Evolutionary conservation across 2,329 filamentous ascomycete species (phyloP), one percentile per base, ranked within the genome.

Genomic region (Monosporascus sp.): DNA sequence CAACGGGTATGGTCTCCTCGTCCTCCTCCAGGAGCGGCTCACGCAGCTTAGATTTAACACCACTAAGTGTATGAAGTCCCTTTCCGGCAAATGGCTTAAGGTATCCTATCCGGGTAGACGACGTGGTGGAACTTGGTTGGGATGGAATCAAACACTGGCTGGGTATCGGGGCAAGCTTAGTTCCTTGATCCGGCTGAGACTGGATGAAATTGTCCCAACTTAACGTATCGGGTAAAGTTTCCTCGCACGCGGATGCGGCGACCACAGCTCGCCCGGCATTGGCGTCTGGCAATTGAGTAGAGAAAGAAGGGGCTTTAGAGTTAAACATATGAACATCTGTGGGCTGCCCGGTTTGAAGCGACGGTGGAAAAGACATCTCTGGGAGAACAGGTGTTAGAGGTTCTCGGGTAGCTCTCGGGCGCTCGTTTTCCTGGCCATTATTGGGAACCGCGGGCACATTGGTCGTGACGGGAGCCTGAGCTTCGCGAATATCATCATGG

Each of bases 161-260:
- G 34, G 78, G 77, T 45, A 78, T 76, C 4, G 76, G 75, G 6
- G 77, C 75, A 45, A 78, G 62, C 5, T 67, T 59, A 40, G 60
- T 62, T 46, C 49, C 50, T 52, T 63, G 67, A 36, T 67, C 68
- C 17, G 69, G 61, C 22, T 73, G 71, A 7, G 76, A 74, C 54
- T 73, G 73, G 45, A 73, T 57, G 22, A 73, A 63, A 20, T 75
- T 73, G 24, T 68, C 70, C 80, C 79, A 84, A 61, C 72, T 72
- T 57, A 82, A 66, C 5, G 81, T 84, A 69, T 85, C 82, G 17
- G 81, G 81, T 55, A 85, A 69, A 4, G 77, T 77, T 36, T 67
- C 68, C n/a, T 73, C 70, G 11, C 66, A 66, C 14, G 57, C 58
- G 17, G 68, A 60, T 54, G 62, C 67, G 43, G 61, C 49, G 26